Conservation (phyloP, 1,139 yeast species). For the Protomyces macrosporus region DNA sequence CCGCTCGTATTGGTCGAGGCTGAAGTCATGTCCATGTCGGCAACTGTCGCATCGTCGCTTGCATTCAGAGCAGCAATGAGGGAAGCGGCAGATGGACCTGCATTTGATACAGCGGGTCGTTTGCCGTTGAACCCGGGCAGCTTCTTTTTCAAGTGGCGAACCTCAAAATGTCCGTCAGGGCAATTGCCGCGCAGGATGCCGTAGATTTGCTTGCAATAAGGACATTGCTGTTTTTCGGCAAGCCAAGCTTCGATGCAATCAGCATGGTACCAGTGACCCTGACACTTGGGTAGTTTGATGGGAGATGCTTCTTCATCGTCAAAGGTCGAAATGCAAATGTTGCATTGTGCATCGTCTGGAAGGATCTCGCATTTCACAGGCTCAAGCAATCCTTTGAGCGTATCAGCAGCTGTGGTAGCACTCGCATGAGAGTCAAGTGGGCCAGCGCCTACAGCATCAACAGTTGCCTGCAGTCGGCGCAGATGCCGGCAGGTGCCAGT, state of each 20-base stretch:
- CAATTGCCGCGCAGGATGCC: constrained; percentile 5
- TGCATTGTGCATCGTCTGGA: background rate
- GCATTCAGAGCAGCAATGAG: background rate
- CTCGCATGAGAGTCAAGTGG: background rate
- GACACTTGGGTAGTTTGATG: constrained; percentile 6
- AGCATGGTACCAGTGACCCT: constrained; percentile 10
- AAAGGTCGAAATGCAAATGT: constrained; percentile 7
- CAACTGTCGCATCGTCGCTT: background rate
- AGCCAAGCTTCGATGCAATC: constrained; percentile 13
- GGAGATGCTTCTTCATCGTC: background rate
- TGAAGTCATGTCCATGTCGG: background rate
- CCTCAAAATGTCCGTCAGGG: constrained; percentile 2
- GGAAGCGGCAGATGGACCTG: background rate
- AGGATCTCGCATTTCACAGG: background rate
- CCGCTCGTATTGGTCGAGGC: background rate
- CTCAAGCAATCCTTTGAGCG: background rate
- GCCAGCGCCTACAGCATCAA: constrained; percentile 4
- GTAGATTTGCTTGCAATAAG: constrained; percentile 8
- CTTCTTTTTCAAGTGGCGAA: constrained; percentile 1
- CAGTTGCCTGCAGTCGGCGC: background rate
- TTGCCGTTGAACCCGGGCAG: constrained; percentile 5
- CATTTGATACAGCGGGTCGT: background rate
- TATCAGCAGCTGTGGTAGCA: background rate
- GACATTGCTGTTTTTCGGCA: constrained; percentile 17
- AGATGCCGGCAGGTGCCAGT: constrained; percentile 8